Conservation (phyloP, 1,284 basidiomycete genomes). For the Volvariella volvacea region DNA sequence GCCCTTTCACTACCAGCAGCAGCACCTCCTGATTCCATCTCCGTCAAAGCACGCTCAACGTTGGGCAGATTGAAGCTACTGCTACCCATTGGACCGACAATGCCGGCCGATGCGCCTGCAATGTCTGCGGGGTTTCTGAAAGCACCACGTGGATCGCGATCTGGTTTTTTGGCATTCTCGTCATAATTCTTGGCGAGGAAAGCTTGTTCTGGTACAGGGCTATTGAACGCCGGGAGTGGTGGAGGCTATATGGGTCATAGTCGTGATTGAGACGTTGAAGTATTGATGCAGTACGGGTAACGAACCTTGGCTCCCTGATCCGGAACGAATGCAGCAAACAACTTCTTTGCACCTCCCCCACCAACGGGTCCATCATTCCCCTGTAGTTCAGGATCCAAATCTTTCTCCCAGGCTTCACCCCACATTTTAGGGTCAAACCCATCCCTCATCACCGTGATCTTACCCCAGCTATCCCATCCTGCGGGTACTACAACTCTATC, state of each 20-base stretch:
- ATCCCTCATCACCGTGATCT: slow-evolving; percentile 87
- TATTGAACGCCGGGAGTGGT: slow-evolving; percentile 68
- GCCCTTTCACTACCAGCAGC: slow-evolving; percentile 23
- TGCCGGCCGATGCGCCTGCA: slow-evolving; percentile 46
- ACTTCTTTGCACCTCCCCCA: slow-evolving; percentile 45
- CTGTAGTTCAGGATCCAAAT: slow-evolving; percentile 36
- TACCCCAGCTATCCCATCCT: slow-evolving; percentile 98
- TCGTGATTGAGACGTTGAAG: not conserved
- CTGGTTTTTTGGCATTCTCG: slow-evolving; percentile 80
- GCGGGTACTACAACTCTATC: slow-evolving; percentile 89
- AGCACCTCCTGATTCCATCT: slow-evolving; percentile 59
- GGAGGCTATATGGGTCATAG: slow-evolving; percentile 37
- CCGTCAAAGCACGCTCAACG: slow-evolving; percentile 79
- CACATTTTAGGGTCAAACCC: slow-evolving; percentile 83
- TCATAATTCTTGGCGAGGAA: slow-evolving; percentile 89
- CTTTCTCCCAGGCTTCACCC: slow-evolving; percentile 80
- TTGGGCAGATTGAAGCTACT: slow-evolving; percentile 77
- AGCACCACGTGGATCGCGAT: slow-evolving; percentile 81
- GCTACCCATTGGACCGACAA: slow-evolving; percentile 86
- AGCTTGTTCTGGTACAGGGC: slow-evolving; percentile 75
- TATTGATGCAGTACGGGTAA: not conserved
- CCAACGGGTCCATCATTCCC: slow-evolving; percentile 30
- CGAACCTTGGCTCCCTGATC: slow-evolving; percentile 68
- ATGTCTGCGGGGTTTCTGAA: slow-evolving; percentile 70
- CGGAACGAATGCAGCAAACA: slow-evolving; percentile 59